phyloP scores from a whole-genome alignment of 2,329 filamentous ascomycete genomes.

The Corniculantispora saksenae region DNA sequence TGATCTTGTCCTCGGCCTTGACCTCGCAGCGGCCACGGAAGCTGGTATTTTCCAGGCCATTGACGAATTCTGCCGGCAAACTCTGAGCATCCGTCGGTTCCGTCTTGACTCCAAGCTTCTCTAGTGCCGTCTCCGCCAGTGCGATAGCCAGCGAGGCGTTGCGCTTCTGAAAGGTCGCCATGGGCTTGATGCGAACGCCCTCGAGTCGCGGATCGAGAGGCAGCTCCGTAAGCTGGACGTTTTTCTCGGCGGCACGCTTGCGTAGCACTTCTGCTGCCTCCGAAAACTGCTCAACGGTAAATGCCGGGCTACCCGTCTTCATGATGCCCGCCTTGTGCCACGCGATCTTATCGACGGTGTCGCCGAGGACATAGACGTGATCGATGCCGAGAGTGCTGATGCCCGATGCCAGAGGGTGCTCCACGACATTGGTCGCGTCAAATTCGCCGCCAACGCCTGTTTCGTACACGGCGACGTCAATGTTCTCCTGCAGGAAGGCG shows the following conservation, averaged over 20 bases:
- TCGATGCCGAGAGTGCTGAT: constrained; percentile 70
- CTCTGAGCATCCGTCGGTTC: constrained; percentile 24
- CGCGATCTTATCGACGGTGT: constrained; percentile 65
- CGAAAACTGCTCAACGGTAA: constrained; percentile 55
- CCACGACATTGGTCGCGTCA: constrained; percentile 68
- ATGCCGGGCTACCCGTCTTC: constrained; percentile 59
- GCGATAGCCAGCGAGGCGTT: constrained; percentile 58
- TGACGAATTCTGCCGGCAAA: constrained; percentile 65
- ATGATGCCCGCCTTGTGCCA: constrained; percentile 77
- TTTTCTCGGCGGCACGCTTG: constrained; percentile 54
- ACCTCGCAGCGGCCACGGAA: constrained; percentile 79
- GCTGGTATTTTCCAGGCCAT: constrained; percentile 72
- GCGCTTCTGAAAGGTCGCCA: constrained; percentile 58
- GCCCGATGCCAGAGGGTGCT: constrained; percentile 56
- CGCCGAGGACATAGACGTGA: constrained; percentile 63
- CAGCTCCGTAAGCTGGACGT: constrained; percentile 48
- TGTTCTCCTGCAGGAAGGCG: constrained; percentile 62
- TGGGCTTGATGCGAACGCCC: constrained; percentile 49
- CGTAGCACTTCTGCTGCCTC: constrained; percentile 48
- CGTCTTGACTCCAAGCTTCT: constrained; percentile 41
- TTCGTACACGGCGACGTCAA: constrained; percentile 66
- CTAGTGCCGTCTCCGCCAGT: constrained; percentile 51
- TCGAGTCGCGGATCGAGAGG: constrained; percentile 47
- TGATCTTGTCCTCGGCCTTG: constrained; percentile 55
- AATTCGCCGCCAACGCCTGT: constrained; percentile 68